Evolutionary conservation across 495 filamentous ascomycete species (phyloP).

Genomic region (Penicillium taxi): DNA sequence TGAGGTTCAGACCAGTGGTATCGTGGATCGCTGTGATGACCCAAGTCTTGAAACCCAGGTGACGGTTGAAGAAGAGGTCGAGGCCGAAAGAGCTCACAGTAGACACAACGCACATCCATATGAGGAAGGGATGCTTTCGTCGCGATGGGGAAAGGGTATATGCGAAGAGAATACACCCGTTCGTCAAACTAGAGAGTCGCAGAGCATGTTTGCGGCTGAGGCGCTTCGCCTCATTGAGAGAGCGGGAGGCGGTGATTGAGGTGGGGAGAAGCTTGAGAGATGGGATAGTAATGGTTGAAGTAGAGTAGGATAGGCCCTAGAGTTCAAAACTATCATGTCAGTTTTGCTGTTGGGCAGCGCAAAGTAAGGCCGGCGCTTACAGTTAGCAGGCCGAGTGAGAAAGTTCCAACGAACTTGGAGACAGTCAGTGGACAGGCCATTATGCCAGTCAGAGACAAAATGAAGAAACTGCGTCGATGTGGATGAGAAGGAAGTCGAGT

Average conservation of each 20-base stretch:
- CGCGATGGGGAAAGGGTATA: constrained; percentile 62
- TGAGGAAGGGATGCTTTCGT: constrained; percentile 71
- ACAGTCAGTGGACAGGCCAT: constrained; percentile 68
- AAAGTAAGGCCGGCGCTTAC: constrained; percentile 41
- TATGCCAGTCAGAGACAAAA: constrained; percentile 7
- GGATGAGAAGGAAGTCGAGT: background rate
- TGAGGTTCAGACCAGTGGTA: constrained; percentile 13
- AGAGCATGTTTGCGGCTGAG: constrained; percentile 51
- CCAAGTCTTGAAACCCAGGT: constrained; percentile 26
- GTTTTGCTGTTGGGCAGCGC: constrained; percentile 1
- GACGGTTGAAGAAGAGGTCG: constrained; percentile 45
- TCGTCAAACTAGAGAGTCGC: constrained; percentile 53
- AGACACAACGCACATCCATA: constrained; percentile 62
- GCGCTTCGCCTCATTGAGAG: constrained; percentile 54
- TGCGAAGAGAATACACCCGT: constrained; percentile 59
- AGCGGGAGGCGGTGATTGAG: constrained; percentile 54
- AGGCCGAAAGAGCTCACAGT: constrained; percentile 47
- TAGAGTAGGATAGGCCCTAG: constrained; percentile 78
- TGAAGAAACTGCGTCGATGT: background rate
- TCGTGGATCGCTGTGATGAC: constrained; percentile 21
- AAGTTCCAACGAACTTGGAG: constrained; percentile 83
- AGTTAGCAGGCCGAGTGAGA: constrained; percentile 78
- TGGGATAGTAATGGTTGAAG: constrained; percentile 63
- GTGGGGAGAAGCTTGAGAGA: constrained; percentile 69
- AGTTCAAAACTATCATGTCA: constrained; percentile 1